Evolutionary conservation across 2,329 filamentous ascomycete species (phyloP).

Genomic region (Aspergillus spinulosporus): DNA sequence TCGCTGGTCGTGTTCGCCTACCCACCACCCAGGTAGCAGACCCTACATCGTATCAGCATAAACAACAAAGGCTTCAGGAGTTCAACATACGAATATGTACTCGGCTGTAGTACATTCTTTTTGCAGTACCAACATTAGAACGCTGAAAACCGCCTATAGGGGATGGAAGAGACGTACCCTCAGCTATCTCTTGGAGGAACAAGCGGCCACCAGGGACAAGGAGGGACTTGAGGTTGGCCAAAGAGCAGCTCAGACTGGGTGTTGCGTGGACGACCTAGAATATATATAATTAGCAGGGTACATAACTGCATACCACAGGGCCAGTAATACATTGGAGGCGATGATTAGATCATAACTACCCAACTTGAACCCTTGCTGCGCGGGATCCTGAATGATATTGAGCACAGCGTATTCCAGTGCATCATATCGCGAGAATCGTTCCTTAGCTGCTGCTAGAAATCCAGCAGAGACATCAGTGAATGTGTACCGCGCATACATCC

Average conservation of each 20-base stretch:
- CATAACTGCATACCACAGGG: too few relatives aligned
- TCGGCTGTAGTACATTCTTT: background rate
- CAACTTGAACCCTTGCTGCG: slow-evolving; percentile 30
- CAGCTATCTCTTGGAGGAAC: slow-evolving; percentile 10
- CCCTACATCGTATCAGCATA: background rate
- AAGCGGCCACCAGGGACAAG: slow-evolving; percentile 6
- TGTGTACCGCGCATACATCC: slow-evolving; percentile 23
- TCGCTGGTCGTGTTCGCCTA: slow-evolving; percentile 6
- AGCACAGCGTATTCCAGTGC: slow-evolving; percentile 32
- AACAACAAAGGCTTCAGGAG: background rate
- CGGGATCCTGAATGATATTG: slow-evolving; percentile 31
- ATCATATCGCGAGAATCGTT: slow-evolving; percentile 24
- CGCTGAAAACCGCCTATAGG: background rate
- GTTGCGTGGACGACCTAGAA: slow-evolving; percentile 36
- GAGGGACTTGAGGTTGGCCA: slow-evolving; percentile 1
- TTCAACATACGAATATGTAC: background rate
- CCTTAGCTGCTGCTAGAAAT: slow-evolving; percentile 31
- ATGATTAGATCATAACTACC: slow-evolving; percentile 37
- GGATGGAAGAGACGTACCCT: background rate
- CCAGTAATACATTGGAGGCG: background rate
- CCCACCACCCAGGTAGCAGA: slow-evolving; percentile 14
- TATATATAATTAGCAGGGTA: background rate
- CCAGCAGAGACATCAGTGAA: slow-evolving; percentile 36
- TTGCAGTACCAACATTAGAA: background rate
- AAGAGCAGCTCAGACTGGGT: slow-evolving; percentile 5